Evolutionary conservation across 2,329 filamentous ascomycete genomes (phyloP), one percentile per base, ranked within the genome.

Genomic region (Chrysoporthe puriensis): DNA sequence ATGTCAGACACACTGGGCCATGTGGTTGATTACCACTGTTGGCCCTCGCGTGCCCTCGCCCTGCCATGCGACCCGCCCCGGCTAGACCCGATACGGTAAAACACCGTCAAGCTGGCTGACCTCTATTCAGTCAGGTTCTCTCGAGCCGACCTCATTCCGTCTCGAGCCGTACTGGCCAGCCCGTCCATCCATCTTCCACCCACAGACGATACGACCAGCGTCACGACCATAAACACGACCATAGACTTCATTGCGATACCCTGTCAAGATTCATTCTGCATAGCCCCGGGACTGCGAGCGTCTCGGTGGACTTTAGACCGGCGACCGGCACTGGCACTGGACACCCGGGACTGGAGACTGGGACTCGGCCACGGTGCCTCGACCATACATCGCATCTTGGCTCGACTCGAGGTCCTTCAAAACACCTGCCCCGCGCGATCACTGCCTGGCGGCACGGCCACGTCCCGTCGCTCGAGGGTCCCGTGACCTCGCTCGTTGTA

Each of bases 161-260:
- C 58, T 44, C 59, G n/a, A 46, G 26, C 40, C 18, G 2, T 32
- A 42, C 21, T 60, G 57, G 44, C 57, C 58, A 21, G 36, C 50
- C 59, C 59, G 54, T 46, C 60, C 44, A 52, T 62, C 64, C 67
- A 62, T 52, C 62, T 59, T 43, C 54, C 61, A 16, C 26, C 40
- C 57, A 21, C 50, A 32, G 50, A 54, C 64, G 36, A 63, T 46
- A 62, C 67, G 57, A 54, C 8, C 34, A 50, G 32, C 54, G 40
- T 40, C 32, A 14, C 40, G 42, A 16, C 46, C 46, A 26, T 7
- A 26, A 42, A 50, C 18, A 63, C 48, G n/a, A 40, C 48, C 48
- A 67, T 69, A 69, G 67, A 69, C 64, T 64, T 63, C 57, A 66
- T 64, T 67, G 56, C 66, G 67, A 69, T 67, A 69, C 67, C 67